Evolutionary conservation across 306 rosid genomes (phyloP).

Genomic region (Prinsepia uniflora): DNA sequence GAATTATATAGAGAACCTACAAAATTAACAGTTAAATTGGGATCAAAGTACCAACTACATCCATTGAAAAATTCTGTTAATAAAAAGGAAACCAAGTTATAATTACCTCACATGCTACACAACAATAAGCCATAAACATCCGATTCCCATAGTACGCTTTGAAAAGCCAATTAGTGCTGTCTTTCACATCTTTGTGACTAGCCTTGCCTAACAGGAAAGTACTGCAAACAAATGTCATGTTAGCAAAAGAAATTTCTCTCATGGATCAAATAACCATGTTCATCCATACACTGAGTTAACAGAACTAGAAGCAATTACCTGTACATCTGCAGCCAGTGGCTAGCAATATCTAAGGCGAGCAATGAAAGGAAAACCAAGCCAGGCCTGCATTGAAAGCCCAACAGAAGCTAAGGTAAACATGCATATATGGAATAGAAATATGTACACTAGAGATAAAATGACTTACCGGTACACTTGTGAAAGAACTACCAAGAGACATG

Average conservation of each 20-base stretch:
- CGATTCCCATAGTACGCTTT: conserved; percentile 85
- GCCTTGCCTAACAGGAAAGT: conserved; percentile 87
- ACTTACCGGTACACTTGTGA: conserved; percentile 83
- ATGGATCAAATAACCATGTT: background rate
- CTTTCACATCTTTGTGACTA: conserved; percentile 98
- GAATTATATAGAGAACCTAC: conserved; percentile 78
- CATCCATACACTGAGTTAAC: conserved; percentile 12
- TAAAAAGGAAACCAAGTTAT: conserved; percentile 1
- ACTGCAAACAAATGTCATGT: conserved; percentile 41
- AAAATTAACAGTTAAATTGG: conserved; percentile 27
- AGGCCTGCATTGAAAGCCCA: conserved; percentile 62
- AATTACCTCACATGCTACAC: conserved; percentile 87
- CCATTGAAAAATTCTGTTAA: background rate
- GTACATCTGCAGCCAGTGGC: conserved; percentile 99
- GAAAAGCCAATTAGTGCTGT: conserved; percentile 93
- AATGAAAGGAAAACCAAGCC: conserved; percentile 74
- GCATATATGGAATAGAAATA: conserved; percentile 21
- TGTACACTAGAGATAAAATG: conserved; percentile 10
- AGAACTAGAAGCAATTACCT: conserved; percentile 42
- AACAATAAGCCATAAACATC: conserved; percentile 97
- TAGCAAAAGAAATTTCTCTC: conserved; percentile 9
- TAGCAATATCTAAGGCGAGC: conserved; percentile 88
- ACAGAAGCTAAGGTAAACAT: conserved; percentile 33
- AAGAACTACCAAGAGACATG: conserved; percentile 86
- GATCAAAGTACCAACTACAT: background rate